Base-by-base conservation (phyloP, 73 alveolate species). In the Tetrahymena borealis region DNA sequence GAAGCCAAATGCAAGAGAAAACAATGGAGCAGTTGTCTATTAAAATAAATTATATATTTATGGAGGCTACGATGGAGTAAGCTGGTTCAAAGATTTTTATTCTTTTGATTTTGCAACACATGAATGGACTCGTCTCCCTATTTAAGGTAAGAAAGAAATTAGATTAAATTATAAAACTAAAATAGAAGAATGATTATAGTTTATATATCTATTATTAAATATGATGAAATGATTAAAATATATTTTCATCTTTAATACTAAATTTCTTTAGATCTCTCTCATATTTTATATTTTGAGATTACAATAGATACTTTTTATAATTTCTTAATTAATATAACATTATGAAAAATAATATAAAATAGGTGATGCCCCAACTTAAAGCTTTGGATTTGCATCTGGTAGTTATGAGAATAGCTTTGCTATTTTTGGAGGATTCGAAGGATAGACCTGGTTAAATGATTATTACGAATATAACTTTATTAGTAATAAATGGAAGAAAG, bases 41-140 rank as follows among this genome's bases (percentile, higher is more conserved):
- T 99, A 98, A 41, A 98, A 96, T 92, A 93, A 97, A 37, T 91
- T 98, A 97, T 97, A 97, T 93, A 98, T 98, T 42, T 98, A 98
- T 91, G 99, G 99, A 28, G 99, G 99, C 79, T 98, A 98, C 91
- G 99, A 98, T 91, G 99, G 99, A 78, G 96, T 96, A 13, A 95
- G 95, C 35, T 98, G 99, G 97, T 91, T 96, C 90, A 97, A 98
- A 94, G 99, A 98, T 93, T 97, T 98, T 96, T 97, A 96, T 95
- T 94, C 97, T 78, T 97, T 96, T 92, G 97, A 98, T 93, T 97
- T 98, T 78, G 96, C 92, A 37, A 98, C 97, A 4, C 94, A 95
- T 77, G 90, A 91, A 78, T 97, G 99, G 98, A 92, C 95, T 39
- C 40, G 92, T 32, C 85, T 95, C 91, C 92, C 91, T 13, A 90